A percentile compares a stretch with the other conserved stretches of the same genome.
Conservation (phyloP, 176 grass and related monocot genomes). For the Oryza officinalis region DNA sequence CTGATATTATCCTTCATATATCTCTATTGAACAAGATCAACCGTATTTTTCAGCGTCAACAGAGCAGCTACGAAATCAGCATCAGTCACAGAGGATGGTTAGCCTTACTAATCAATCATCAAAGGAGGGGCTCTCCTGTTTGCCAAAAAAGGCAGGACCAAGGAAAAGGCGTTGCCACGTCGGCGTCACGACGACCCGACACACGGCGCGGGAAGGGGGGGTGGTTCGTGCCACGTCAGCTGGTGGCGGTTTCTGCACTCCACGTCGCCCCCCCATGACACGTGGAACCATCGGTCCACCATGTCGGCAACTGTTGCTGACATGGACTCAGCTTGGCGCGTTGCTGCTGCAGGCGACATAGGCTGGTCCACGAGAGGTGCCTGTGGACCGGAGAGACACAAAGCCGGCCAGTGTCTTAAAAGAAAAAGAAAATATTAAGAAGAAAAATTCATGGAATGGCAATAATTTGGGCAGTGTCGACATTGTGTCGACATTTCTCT, state of each 20-base stretch:
- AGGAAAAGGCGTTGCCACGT: background rate
- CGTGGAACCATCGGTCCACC: background rate
- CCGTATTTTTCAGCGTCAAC: background rate
- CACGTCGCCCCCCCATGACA: no score
- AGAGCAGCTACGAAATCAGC: background rate
- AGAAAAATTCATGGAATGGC: background rate
- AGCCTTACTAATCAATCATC: background rate
- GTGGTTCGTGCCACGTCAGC: background rate
- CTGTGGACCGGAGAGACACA: slow-evolving; percentile 6
- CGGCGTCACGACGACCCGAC: background rate
- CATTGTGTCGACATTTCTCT: background rate
- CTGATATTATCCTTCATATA: background rate
- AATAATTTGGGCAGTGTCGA: background rate
- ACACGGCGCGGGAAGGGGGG: background rate
- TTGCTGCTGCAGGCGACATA: background rate
- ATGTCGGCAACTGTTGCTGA: slow-evolving; percentile 10
- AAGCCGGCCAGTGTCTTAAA: no score
- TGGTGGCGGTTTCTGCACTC: no score
- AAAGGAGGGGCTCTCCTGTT: background rate
- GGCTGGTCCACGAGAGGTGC: background rate
- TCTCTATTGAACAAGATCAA: background rate
- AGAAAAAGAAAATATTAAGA: no score
- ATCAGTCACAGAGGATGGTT: background rate
- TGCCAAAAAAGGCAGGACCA: slow-evolving; percentile 6
- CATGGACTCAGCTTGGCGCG: slow-evolving; percentile 1